These are phyloP conservation scores for Aspergillus thermomutatus DNA, from an alignment of 2,329 filamentous ascomycete genomes.

Conservation along the genomic window DNA sequence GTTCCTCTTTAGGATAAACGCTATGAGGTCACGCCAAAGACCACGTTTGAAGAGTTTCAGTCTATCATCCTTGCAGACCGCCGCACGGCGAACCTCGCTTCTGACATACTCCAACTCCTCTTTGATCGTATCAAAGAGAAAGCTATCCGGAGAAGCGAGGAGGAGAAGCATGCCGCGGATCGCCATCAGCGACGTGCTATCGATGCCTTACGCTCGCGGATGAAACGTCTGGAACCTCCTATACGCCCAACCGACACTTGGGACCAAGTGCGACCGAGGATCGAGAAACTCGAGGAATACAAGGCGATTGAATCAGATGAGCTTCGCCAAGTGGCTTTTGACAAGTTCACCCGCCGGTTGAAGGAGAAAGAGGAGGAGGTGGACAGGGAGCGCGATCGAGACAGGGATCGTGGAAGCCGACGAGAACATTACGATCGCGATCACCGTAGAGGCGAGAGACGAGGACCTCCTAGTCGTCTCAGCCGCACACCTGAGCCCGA, in stretches of 20 bases:
- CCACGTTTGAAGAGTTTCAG: constrained; percentile 84
- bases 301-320: constrained; percentile 79
- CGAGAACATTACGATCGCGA: constrained; percentile 57
- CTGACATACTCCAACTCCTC: constrained; percentile 73
- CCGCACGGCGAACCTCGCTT: constrained; percentile 82
- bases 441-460: constrained; percentile 46
- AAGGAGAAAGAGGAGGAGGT: constrained; percentile 84
- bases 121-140: constrained; percentile 89
- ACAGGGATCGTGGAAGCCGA: constrained; percentile 43
- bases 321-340: constrained; percentile 76
- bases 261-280: constrained; percentile 77
- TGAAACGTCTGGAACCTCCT: constrained; percentile 88
- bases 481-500: constrained; percentile 90
- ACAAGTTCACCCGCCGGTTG: constrained; percentile 86
- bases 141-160: constrained; percentile 74
- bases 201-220: constrained; percentile 77
- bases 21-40: constrained; percentile 84
- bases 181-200: constrained; percentile 80
- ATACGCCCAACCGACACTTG: constrained; percentile 76
- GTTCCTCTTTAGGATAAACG: constrained; percentile 66
- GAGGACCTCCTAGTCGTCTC: constrained; percentile 51
- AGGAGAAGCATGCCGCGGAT: constrained; percentile 77
- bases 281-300: constrained; percentile 81
- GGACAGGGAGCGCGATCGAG: constrained; percentile 57
- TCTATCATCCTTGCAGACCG: constrained; percentile 78